Percentiles rank a stretch among this genome's conserved stretches.
These are phyloP conservation scores for Globisporangium alternatum DNA, from an alignment of 352 stramenopile genomes.

Conservation along the genomic window DNA sequence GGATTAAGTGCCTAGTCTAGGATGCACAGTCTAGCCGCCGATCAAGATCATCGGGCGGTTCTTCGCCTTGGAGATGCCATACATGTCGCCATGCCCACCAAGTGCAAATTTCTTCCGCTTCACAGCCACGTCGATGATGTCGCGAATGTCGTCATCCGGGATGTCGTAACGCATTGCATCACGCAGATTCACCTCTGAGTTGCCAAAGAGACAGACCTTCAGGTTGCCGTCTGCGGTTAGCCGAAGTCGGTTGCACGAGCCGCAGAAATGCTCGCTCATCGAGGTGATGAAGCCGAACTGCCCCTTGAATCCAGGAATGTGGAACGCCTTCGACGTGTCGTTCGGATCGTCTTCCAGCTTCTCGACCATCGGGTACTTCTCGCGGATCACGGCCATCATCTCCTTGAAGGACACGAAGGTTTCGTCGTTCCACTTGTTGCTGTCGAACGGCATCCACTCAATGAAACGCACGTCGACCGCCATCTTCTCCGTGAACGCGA, in stretches of 20 bases:
- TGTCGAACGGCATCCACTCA: slow-evolving; percentile 99
- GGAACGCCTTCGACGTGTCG: slow-evolving; percentile 96
- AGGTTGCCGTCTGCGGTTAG: slow-evolving; percentile 95
- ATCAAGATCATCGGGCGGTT: slow-evolving; percentile 99
- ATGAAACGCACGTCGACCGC: slow-evolving; percentile 97
- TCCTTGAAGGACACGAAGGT: slow-evolving; percentile 94
- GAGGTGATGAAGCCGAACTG: slow-evolving; percentile 96
- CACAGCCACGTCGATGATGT: slow-evolving; percentile 89
- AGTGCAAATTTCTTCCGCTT: slow-evolving; percentile 92
- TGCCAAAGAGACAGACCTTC: slow-evolving; percentile 97
- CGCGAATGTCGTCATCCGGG: slow-evolving; percentile 78
- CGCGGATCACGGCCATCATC: slow-evolving; percentile 75
- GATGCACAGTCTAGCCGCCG: slow-evolving; percentile 80
- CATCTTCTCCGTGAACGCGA: slow-evolving; percentile 84
- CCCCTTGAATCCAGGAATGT: slow-evolving; percentile 57
- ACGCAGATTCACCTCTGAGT: slow-evolving; percentile 91
- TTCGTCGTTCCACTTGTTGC: slow-evolving; percentile 93
- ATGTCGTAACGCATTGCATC: slow-evolving; percentile 87
- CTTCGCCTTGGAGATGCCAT: slow-evolving; percentile 87
- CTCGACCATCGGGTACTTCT: slow-evolving; percentile 41
- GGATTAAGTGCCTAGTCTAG: background rate
- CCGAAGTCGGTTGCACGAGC: slow-evolving; percentile 95
- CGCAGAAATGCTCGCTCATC: slow-evolving; percentile 98
- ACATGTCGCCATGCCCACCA: slow-evolving; percentile 94
- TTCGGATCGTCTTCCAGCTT: slow-evolving; percentile 78